Conservation (phyloP, 148 eudicot species). For the Fagopyrum homotropicum region DNA sequence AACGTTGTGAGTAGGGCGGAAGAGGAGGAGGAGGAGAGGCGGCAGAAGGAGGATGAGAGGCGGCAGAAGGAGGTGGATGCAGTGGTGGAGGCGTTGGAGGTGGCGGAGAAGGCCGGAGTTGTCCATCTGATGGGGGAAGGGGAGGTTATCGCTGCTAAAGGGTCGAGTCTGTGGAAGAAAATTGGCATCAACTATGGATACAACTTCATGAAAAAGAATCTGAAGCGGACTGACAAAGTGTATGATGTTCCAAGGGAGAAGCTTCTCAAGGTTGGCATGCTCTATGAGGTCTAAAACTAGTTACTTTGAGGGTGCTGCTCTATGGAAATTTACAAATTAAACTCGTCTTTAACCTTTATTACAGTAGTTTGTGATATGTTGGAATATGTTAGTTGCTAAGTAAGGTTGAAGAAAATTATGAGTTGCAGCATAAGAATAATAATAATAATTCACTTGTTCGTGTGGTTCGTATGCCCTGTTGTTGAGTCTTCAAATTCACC, state of each 20-base stretch:
- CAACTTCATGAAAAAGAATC: slow-evolving; percentile 23
- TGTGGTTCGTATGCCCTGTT: too few relatives aligned
- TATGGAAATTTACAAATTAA: too few relatives aligned
- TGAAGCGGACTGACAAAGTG: slow-evolving; percentile 16
- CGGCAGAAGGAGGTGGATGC: neutral
- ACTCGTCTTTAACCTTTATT: too few relatives aligned
- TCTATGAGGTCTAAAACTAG: slow-evolving; percentile 25
- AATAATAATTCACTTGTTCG: too few relatives aligned
- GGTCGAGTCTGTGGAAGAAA: slow-evolving; percentile 16
- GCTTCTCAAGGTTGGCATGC: slow-evolving; percentile 38
- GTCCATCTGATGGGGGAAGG: slow-evolving; percentile 14
- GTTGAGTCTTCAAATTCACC: too few relatives aligned
- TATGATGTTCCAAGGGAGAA: slow-evolving; percentile 26
- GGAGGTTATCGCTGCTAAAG: slow-evolving; percentile 14
- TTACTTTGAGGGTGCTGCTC: too few relatives aligned
- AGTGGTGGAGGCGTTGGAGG: too few relatives aligned
- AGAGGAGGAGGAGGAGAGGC: neutral
- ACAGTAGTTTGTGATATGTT: too few relatives aligned
- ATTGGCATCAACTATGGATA: slow-evolving; percentile 14
- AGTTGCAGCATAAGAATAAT: too few relatives aligned
- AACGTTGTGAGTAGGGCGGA: neutral
- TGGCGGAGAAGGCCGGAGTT: neutral
- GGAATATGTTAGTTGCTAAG: too few relatives aligned
- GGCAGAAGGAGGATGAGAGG: neutral
- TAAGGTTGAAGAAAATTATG: too few relatives aligned